Percentiles rank a stretch among this genome's conserved stretches.
These are phyloP conservation scores for Trichoderma simmonsii DNA, from an alignment of 2,329 filamentous ascomycete species.

Conservation along the genomic window DNA sequence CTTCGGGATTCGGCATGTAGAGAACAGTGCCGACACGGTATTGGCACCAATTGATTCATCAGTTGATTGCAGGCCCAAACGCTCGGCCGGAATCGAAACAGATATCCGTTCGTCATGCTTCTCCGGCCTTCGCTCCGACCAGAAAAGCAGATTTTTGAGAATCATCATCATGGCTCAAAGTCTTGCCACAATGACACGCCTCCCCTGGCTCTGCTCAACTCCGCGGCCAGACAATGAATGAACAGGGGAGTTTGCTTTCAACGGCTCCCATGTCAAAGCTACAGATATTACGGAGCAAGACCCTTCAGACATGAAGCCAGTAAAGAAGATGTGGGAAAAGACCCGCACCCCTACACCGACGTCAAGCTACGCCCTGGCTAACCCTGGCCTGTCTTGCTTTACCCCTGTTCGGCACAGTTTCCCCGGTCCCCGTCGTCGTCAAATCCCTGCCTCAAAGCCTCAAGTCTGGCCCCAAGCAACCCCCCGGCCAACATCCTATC, in stretches of 20 bases:
- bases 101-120: neutral
- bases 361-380: constrained; percentile 10
- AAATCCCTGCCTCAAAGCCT: neutral
- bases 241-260: neutral
- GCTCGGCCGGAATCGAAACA: neutral
- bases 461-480: neutral
- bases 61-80: neutral
- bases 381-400: neutral
- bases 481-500: neutral
- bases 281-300: neutral
- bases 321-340: neutral
- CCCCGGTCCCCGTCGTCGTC: neutral
- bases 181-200: neutral
- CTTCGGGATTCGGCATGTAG: neutral
- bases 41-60: neutral
- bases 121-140: neutral
- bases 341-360: constrained; percentile 8
- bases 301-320: constrained; percentile 7
- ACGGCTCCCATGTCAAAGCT: neutral
- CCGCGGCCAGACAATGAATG: neutral
- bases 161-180: neutral
- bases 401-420: constrained; percentile 9
- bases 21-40: neutral
- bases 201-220: neutral
- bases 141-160: neutral